Base-by-base conservation (phyloP, 2,329 filamentous ascomycete species). In the Elsinoe ampelina region DNA sequence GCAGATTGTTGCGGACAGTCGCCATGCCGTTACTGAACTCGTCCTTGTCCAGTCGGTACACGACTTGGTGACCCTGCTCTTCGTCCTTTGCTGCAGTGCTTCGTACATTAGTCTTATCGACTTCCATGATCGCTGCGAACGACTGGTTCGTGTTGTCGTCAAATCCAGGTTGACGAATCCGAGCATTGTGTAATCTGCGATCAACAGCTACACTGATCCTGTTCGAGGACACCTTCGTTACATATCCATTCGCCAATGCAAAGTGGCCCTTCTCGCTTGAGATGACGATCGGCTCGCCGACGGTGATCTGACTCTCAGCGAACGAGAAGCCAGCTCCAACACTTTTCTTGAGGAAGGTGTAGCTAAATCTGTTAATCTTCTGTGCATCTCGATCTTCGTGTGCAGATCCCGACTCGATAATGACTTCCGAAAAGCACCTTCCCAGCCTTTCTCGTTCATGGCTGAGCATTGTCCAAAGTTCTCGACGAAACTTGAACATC, bases 1-100 rank as follows among this genome's bases (percentile, higher is more conserved):
- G 82, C 1, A 98, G 79, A 63, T 97, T 98, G 71, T 95, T 96
- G 55, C 93, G 84, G 45, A 95, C 88, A 30, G 87, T 86, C 2
- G 93, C 90, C 89, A 98, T 95, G 58, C 93, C 93, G 65, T 95
- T 97, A 72, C 89, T 95, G 71, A 98, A 98, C 67, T 98, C 93
- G 65, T 98, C 93, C 68, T 96, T 96, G 72, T 98, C 93, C 3
- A 98, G 76, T 20, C 93, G 86, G 65, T 95, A 98, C 50, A 82
- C 77, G 5, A 86, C 73, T 3, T 80, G 80, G 3, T 78, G 70
- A 57, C 77, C 75, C 57, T 62, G 20, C 62, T 60, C 35, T 54
- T 60, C 50, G 62, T 60, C 55, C 10, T 43, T 45, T 5, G 30
- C 13, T 12, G 54, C 43, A 12, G 17, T 17, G n/a, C 45, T 39